Base-by-base conservation (phyloP, 176 grass and related monocot species). In the Zea luxurians region DNA sequence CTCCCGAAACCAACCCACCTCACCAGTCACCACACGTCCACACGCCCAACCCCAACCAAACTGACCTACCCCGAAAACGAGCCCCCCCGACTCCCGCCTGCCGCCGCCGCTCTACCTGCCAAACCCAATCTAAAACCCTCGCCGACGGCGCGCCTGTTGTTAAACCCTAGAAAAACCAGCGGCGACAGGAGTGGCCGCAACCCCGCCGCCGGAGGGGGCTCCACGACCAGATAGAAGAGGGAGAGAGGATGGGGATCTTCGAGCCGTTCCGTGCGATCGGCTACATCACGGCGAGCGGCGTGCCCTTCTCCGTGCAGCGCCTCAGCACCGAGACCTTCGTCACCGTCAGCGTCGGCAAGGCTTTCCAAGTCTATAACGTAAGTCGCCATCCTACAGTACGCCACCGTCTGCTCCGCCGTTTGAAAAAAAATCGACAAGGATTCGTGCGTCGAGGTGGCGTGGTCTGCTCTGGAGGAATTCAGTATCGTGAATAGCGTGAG, bases 331-430 rank as follows among this genome's bases (percentile, higher is more conserved):
- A 98, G 82, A 92, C 96, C 88, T 98, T 92, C 86, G 88, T 94
- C 81, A 84, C 96, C 34, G 88, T 98, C 71, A 98, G 96, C 83
- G 61, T 94, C 10, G 96, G 92, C 58, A 98, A 98, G 68, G 83
- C 96, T 50, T 98, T 90, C 87, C 96, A 98, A 38, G 89, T 90
- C 52, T 98, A 98, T 64, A 75, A 99, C 80, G 96, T 99, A 83
- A 81, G 89, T 64, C 17, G 40, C 47, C 48, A 6, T 11, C 37
- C 3, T 13, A 27, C 57, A 40, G 1, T 38, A 4, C 17, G 1
- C 8, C 44, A 13, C 61, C 60, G 37, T n/a, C 46, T 50, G 75
- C 37, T 68, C 12, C 16, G 48, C 46, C 18, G 58, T 62, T 64
- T 4, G 18, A 50, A 27, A 27, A 27, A 50, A 36, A 40, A 15